Evolutionary conservation across 2,329 filamentous ascomycete genomes (phyloP).

Genomic region (Fusarium torreyae): DNA sequence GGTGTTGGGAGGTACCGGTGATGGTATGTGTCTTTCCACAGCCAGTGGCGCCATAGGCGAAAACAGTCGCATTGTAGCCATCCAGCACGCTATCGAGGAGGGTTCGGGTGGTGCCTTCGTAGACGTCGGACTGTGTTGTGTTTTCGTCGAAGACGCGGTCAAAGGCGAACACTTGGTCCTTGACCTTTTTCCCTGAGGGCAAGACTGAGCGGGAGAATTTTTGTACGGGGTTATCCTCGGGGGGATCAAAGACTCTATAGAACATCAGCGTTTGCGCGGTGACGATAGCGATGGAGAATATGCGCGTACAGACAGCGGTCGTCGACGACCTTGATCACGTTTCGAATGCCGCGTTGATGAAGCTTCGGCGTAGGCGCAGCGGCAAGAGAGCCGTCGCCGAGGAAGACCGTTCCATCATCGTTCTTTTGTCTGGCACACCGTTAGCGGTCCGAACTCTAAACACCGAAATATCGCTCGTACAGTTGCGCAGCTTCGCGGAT

Average conservation of each 20-base stretch:
- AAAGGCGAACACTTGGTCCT: slow-evolving; percentile 98
- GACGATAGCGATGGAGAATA: background rate
- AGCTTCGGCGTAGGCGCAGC: slow-evolving; percentile 87
- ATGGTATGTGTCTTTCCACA: slow-evolving; percentile 99
- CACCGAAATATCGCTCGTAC: slow-evolving; percentile 58
- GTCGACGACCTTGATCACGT: slow-evolving; percentile 96
- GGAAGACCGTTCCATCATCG: slow-evolving; percentile 90
- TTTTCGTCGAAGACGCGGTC: slow-evolving; percentile 98
- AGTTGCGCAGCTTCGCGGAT: slow-evolving; percentile 97
- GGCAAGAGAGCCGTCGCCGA: slow-evolving; percentile 98
- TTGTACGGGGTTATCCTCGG: slow-evolving; percentile 93
- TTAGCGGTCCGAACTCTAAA: slow-evolving; percentile 25
- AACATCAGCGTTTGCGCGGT: slow-evolving; percentile 37
- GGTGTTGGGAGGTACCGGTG: slow-evolving; percentile 89
- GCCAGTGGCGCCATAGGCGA: slow-evolving; percentile 97
- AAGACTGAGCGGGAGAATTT: slow-evolving; percentile 88
- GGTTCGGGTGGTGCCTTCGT: slow-evolving; percentile 89
- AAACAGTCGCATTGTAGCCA: slow-evolving; percentile 98
- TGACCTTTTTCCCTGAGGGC: slow-evolving; percentile 89
- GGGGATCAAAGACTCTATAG: slow-evolving; percentile 92
- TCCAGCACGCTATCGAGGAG: slow-evolving; percentile 97
- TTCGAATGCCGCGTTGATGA: slow-evolving; percentile 86
- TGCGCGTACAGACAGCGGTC: slow-evolving; percentile 89
- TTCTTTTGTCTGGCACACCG: slow-evolving; percentile 66
- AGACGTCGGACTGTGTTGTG: slow-evolving; percentile 91